phyloP scores from a whole-genome alignment of 1,139 yeast genomes.

The Candida tropicalis region DNA sequence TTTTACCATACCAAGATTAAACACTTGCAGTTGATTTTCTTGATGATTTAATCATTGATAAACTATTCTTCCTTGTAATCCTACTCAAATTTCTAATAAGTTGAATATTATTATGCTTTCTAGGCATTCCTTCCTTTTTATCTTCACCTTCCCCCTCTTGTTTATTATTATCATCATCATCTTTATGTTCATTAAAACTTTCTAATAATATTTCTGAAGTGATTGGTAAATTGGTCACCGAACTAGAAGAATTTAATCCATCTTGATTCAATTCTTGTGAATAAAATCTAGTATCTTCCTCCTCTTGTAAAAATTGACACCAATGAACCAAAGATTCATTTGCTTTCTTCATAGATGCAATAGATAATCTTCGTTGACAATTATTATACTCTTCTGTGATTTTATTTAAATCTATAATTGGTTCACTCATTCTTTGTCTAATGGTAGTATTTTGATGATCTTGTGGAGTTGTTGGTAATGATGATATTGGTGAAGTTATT shows the following conservation, averaged over 20 bases:
- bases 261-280: slow-evolving; percentile 5
- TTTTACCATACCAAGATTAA: too few relatives aligned
- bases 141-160: not conserved
- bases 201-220: slow-evolving; percentile 14
- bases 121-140: not conserved
- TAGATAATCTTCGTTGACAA: slow-evolving; percentile 15
- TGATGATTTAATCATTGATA: not conserved
- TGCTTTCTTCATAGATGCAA: slow-evolving; percentile 1
- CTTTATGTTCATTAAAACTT: slow-evolving; percentile 7
- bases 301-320: slow-evolving; percentile 11
- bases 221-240: slow-evolving; percentile 11
- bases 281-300: slow-evolving; percentile 4
- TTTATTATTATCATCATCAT: not conserved
- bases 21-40: slow-evolving; percentile 3
- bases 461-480: not conserved
- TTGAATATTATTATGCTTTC: not conserved
- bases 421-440: slow-evolving; percentile 1
- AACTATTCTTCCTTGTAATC: slow-evolving; percentile 1
- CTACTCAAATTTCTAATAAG: slow-evolving; percentile 2
- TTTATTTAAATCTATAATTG: slow-evolving; percentile 23
- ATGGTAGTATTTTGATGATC: not conserved
- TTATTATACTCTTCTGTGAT: slow-evolving; percentile 18
- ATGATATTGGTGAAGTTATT: slow-evolving; percentile 12
- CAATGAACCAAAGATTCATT: slow-evolving; percentile 7
- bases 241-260: not conserved